Conservation (phyloP, 2,329 filamentous ascomycete species). For the Pyrenophora teres region DNA sequence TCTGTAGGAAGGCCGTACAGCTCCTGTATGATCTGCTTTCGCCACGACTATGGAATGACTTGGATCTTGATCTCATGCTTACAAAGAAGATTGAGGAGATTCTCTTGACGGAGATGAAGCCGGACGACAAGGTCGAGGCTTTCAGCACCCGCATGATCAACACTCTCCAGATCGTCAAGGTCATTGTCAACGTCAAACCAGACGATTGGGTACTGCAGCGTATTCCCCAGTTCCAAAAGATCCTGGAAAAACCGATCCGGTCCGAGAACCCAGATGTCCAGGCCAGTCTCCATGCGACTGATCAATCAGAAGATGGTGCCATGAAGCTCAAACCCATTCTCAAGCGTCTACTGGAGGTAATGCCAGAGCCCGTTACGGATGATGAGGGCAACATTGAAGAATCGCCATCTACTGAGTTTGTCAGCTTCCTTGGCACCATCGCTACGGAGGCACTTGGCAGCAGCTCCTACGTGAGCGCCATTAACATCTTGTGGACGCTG, state of each 20-base stretch:
- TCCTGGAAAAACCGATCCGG: conserved; percentile 85
- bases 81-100: conserved; percentile 88
- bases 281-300: conserved; percentile 80
- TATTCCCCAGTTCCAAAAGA: conserved; percentile 77
- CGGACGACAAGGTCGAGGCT: conserved; percentile 63
- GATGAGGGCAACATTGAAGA: conserved; percentile 81
- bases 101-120: conserved; percentile 69
- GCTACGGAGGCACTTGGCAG: conserved; percentile 86
- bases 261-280: conserved; percentile 92
- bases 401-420: conserved; percentile 80
- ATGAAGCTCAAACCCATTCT: conserved; percentile 70
- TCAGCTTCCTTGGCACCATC: conserved; percentile 80
- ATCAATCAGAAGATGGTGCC: conserved; percentile 69
- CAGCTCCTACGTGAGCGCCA: conserved; percentile 80
- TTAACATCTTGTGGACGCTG: conserved; percentile 93
- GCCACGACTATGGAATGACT: conserved; percentile 85
- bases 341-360: conserved; percentile 81
- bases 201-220: conserved; percentile 89
- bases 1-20: conserved; percentile 82
- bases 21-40: conserved; percentile 84
- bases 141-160: conserved; percentile 90
- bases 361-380: conserved; percentile 80
- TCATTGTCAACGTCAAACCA: conserved; percentile 83
- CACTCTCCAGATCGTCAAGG: conserved; percentile 86
- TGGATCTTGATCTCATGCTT: conserved; percentile 83